These are phyloP conservation scores for Aureobasidium subglaciale DNA, from an alignment of 2,329 filamentous ascomycete genomes.

Conservation along the genomic window DNA sequence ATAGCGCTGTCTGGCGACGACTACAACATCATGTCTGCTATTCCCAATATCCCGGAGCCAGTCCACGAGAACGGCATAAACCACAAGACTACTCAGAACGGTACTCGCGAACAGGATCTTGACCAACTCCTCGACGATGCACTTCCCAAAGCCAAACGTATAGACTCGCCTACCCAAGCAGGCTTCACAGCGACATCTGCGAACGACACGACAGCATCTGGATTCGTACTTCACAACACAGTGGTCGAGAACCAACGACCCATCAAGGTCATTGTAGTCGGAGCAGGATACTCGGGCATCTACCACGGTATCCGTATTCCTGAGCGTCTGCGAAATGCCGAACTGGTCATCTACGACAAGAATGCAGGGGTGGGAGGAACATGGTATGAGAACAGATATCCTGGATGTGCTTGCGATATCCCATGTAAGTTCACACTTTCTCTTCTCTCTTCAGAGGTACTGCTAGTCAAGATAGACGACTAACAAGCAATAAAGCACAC, in stretches of 20 bases:
- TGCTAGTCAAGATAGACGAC: not conserved
- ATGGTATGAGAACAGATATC: slow-evolving; percentile 37
- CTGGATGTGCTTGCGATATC: slow-evolving; percentile 35
- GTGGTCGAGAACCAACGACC: slow-evolving; percentile 38
- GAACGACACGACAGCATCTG: not conserved
- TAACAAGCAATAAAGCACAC: slow-evolving; percentile 23
- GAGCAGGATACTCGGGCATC: slow-evolving; percentile 38
- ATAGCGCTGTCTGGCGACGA: not conserved
- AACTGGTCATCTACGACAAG: slow-evolving; percentile 38
- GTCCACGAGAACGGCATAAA: not conserved
- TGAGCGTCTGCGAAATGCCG: slow-evolving; percentile 33
- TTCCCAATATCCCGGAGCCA: not conserved
- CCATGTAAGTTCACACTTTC: slow-evolving; percentile 14
- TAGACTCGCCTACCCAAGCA: slow-evolving; percentile 6
- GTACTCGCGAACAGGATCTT: not conserved
- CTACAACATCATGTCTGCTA: slow-evolving; percentile 7
- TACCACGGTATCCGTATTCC: slow-evolving; percentile 40
- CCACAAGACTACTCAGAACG: not conserved
- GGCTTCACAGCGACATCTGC: not conserved
- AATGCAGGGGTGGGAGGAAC: slow-evolving; percentile 35
- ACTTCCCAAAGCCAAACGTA: not conserved
- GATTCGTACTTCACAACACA: slow-evolving; percentile 30
- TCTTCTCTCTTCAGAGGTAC: not conserved
- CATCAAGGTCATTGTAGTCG: slow-evolving; percentile 39
- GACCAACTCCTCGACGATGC: not conserved